Evolutionary conservation across 805 yeast species (phyloP), one percentile per base, ranked within the genome.

Genomic region (Myxozyma mucilagina): DNA sequence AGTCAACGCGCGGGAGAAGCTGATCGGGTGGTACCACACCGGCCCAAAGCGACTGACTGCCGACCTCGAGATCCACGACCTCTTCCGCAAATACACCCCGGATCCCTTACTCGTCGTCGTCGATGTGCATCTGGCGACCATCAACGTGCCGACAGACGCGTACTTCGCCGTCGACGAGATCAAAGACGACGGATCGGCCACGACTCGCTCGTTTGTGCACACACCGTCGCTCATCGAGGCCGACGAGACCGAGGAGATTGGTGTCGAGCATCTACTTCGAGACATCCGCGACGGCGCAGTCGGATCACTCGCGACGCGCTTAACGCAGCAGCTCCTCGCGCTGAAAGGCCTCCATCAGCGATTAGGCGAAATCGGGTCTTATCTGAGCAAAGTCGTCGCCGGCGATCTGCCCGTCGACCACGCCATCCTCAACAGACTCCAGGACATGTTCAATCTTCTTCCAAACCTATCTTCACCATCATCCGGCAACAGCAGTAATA

Each of bases 21-120:
- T 94, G 51, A 86, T 94, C 72, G 99, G 99, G n/a, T 94, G 99
- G 99, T 94, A 94, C 74, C 99, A 94, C 75, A 87, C 97, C 8
- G 99, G 99, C 4, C 97, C 98, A 18, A 91, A 91, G 74, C 82
- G 96, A 67, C 86, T 84, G 69, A 82, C 92, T 1, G 87, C 96
- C 14, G 99, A 94, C 73, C 79, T 94, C 65, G 89, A 88, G 72
- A 94, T 94, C 71, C 93, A 93, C 73, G 97, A 94, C 67, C 76
- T 87, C 56, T 91, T 94, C 79, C 91, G 87, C 73, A 86, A 84
- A 68, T 93, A 91, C 74, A 84, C 92, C 0, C 76, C 86, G 4
- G 84, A 87, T 63, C 97, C 98, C 4, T 78, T 96, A 54, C 79
- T 93, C 66, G 82, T 94, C 69, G 88, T 96, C 71, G 97, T 94